Evolutionary conservation across 1,139 yeast genomes (phyloP), one percentile per base, ranked within the genome.

Genomic region (Nakaseomyces glabratus): DNA sequence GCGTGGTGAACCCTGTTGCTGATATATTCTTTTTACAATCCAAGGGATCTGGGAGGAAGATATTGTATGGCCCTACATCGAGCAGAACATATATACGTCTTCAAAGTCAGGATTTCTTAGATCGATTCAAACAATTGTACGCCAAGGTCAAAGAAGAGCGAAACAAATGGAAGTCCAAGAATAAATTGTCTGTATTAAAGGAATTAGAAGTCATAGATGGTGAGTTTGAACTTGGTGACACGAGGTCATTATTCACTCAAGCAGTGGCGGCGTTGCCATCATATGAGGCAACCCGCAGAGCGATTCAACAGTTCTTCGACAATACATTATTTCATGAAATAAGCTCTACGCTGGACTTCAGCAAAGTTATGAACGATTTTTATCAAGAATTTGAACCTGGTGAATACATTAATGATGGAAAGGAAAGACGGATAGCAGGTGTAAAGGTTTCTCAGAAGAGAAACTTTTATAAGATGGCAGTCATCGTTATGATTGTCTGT

Each of bases 61-160:
- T 46, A 4, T 26, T 45, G 6, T 49, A 41, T 35, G 59, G 59
- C 1, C 54, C 57, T 6, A 53, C 58, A 1, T 46, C 57, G 4
- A 28, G 47, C 31, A 36, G 49, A 24, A 45, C 51, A 2, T 34
- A 42, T 15, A 39, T 50, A 10, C 36, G 35, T 17, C 33, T 40
- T 11, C 42, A 45, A 20, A 45, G 43, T 23, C 40, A 43, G 36
- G 41, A 44, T 10, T 46, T 49, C 23, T 26, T 38, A 21, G 39
- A 40, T 3, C 48, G 46, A 35, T 48, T 45, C 35, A 34, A 32
- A 19, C 46, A 43, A 25, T 28, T 52, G 3, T 51, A 55, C 55
- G 34, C 37, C 4, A 46, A 40, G 35, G 44, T 51, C 4, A 42
- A 46, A 30, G 35, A 38, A 4, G 52, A 47, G 31, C 40, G 52